phyloP scores from a whole-genome alignment of 75 land plant genomes.

The Cupressus sempervirens region DNA sequence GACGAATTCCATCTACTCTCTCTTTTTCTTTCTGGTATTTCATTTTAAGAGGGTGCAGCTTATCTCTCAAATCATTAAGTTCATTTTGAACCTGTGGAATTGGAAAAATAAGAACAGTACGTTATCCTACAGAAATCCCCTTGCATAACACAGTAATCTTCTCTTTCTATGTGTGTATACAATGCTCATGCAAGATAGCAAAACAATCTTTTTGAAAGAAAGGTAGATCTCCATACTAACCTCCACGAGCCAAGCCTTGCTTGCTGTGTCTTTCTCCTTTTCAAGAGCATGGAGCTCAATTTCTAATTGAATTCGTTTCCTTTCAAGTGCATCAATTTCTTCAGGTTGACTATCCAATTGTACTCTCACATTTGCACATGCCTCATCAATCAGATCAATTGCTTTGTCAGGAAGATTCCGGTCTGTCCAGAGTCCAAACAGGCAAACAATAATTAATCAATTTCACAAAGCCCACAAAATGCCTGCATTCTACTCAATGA shows the following conservation, averaged over 20 bases:
- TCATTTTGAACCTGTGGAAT: constrained; percentile 46
- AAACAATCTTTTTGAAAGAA: neutral
- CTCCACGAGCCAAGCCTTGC: constrained; percentile 53
- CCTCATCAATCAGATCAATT: constrained; percentile 95
- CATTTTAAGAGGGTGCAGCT: constrained; percentile 81
- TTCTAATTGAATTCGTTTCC: constrained; percentile 84
- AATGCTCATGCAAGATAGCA: neutral
- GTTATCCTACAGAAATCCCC: neutral
- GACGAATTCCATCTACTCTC: constrained; percentile 74
- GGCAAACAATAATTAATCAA: no score
- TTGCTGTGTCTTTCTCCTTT: constrained; percentile 98
- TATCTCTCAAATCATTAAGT: constrained; percentile 70
- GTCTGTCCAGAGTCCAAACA: constrained; percentile 25
- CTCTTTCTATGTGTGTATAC: neutral
- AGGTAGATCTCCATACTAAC: neutral
- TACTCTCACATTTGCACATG: constrained; percentile 97
- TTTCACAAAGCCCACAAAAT: neutral
- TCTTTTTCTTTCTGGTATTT: constrained; percentile 88
- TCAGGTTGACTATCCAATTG: constrained; percentile 99
- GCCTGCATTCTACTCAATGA: neutral
- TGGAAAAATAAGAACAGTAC: neutral
- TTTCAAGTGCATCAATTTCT: constrained; percentile 87
- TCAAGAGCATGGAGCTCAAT: constrained; percentile 93
- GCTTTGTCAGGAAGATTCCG: constrained; percentile 95
- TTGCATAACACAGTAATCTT: neutral